phyloP scores from a whole-genome alignment of 2,329 filamentous ascomycete species.

The Colletotrichum gigasporum region DNA sequence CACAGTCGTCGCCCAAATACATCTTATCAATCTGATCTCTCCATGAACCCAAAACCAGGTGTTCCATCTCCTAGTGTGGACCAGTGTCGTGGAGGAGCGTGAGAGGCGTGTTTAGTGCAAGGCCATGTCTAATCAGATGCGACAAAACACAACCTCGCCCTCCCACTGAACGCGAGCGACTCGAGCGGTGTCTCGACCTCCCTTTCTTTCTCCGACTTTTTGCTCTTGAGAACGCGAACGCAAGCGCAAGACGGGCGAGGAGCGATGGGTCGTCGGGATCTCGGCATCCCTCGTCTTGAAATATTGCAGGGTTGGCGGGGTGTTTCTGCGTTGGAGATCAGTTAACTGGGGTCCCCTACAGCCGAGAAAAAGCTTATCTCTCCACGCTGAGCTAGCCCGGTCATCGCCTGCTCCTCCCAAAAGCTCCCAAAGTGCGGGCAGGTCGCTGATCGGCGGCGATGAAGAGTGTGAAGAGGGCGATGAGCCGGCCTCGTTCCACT shows the following conservation, averaged over 20 bases:
- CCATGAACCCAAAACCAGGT: not conserved
- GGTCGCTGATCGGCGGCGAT: not conserved
- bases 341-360: constrained; percentile 16
- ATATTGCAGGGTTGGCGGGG: not conserved
- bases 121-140: constrained; percentile 22
- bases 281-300: not conserved
- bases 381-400: constrained; percentile 12
- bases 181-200: no score
- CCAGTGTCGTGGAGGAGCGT: not conserved
- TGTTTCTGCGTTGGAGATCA: constrained; percentile 4
- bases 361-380: constrained; percentile 24
- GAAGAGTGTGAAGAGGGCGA: not conserved
- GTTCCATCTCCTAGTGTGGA: not conserved
- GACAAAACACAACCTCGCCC: not conserved
- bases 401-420: not conserved
- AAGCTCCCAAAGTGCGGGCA: not conserved
- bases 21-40: constrained; percentile 32
- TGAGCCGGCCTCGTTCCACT: no score
- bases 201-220: no score
- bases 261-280: not conserved
- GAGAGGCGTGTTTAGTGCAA: constrained; percentile 2
- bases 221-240: no score
- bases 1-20: not conserved
- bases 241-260: no score
- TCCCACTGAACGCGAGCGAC: not conserved